Conservation (phyloP, 2,329 filamentous ascomycete species). For the Xylaria sp. region DNA sequence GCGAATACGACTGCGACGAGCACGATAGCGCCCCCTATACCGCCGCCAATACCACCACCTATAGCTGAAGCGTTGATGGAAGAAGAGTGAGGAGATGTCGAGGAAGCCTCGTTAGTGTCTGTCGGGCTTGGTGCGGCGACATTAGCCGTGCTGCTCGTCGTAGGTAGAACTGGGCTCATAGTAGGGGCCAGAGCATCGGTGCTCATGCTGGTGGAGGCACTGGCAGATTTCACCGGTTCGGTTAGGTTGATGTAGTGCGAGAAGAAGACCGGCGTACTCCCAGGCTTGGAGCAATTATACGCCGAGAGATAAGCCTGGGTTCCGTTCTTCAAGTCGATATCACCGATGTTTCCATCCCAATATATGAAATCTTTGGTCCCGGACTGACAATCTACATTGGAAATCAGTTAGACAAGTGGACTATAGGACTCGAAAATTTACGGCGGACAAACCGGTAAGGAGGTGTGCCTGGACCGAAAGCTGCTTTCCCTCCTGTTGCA, state of each 20-base stretch:
- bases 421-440: background rate
- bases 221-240: background rate
- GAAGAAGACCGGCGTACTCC: slow-evolving; percentile 28
- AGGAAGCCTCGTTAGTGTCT: background rate
- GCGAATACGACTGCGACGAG: background rate
- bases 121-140: background rate
- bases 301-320: slow-evolving; percentile 27
- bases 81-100: background rate
- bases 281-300: background rate
- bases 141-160: background rate
- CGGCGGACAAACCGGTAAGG: slow-evolving; percentile 1
- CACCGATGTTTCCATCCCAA: slow-evolving; percentile 36
- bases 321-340: slow-evolving; percentile 36
- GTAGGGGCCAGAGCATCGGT: background rate
- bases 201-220: background rate
- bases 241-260: slow-evolving; percentile 40
- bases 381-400: background rate
- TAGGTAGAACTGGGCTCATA: background rate
- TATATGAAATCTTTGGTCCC: slow-evolving; percentile 19
- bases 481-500: slow-evolving; percentile 9
- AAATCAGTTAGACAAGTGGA: background rate
- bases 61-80: slow-evolving; percentile 26
- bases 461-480: background rate
- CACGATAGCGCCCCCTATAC: background rate
- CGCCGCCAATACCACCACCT: slow-evolving; percentile 23